Base-by-base conservation (phyloP, 2,329 filamentous ascomycete species). In the Alternaria postmessia region DNA sequence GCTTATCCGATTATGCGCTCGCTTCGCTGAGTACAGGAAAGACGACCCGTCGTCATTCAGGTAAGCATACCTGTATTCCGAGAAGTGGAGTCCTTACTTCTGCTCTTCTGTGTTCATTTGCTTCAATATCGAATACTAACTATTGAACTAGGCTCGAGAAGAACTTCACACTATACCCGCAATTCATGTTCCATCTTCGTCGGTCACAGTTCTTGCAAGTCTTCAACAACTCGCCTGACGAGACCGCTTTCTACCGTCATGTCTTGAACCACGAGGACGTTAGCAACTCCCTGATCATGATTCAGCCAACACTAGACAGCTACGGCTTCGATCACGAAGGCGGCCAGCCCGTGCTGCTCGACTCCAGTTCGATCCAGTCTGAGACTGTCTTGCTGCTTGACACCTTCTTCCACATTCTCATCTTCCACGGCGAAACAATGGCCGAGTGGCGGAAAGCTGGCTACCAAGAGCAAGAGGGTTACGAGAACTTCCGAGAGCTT, bases 131-230 rank as follows among this genome's bases (percentile, higher is more conserved):
- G 16, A 0, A 39, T 48, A 43, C 59, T 54, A 22, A 59, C 41
- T 11, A 30, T n/a, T 16, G 2, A 3, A n/a, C 3, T 92, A 77
- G 78, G 51, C 76, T 80, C 38, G 95, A 99, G 81, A 97, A 97
- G 88, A 99, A 99, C 84, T 99, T 99, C 76, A 98, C 94, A 0
- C 86, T 99, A 16, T 99, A 99, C 76, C 95, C 95, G 26, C 95
- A 99, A 78, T 99, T 99, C 82, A 99, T 99, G 95, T 99, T 99
- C 85, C 95, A 99, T 79, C 86, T 99, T 62, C 91, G 95, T 71
- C 89, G 95, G 80, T 97, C 93, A 80, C 95, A 98, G 80, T 99
- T 99, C 84, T 81, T 99, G 66, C 95, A 99, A 76, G 94, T 99
- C 58, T 99, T 99, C 87, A 99, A 99, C 84, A 99, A 98, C 80